Evolutionary conservation across 805 yeast genomes (phyloP), one percentile per base, ranked within the genome.

Genomic region (Nematodospora valgi): DNA sequence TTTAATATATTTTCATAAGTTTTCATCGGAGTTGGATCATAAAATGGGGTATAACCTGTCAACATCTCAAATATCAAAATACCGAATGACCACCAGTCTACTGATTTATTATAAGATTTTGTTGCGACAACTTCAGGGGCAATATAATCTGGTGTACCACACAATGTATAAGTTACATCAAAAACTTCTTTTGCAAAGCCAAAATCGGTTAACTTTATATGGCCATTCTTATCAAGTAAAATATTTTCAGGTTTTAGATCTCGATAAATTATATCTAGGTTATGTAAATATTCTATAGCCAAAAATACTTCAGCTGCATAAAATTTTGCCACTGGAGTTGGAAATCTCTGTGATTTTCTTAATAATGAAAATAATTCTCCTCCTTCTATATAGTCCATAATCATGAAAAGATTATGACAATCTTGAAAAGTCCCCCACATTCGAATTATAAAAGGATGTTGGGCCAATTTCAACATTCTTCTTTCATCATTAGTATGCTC

Each of bases 401-500:
- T 73, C 81, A 76, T 75, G 43, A 76, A 76, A 38, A 76, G 56
- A 45, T 74, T 74, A 45, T 65, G 67, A 24, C 75, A 62, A 47
- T 76, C 82, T 51, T 76, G 81, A 48, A 71, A 76, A 5, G 81
- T 76, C n/a, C 82, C 82, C 82, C 82, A 76, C 80, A 76, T 75
- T 38, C 81, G 52, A 42, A 74, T 76, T 44, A 76, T 61, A 43
- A 76, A 76, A 5, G 82, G 82, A 47, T 76, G 82, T 44, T 76
- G 77, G 9, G 76, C 76, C 36, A 74, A 59, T 42, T 70, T 73
- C 25, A 76, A 58, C 76, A 76, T 76, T 45, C 80, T 58, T 38
- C 82, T 57, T 54, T 76, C 82, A 49, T 76, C 82, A 47, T 76
- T 76, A 13, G 82, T 76, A 51, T 76, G 82, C 51, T 76, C 82